Conservation (phyloP, 768 basidiomycete species). For the Phaffia tasmanica region DNA sequence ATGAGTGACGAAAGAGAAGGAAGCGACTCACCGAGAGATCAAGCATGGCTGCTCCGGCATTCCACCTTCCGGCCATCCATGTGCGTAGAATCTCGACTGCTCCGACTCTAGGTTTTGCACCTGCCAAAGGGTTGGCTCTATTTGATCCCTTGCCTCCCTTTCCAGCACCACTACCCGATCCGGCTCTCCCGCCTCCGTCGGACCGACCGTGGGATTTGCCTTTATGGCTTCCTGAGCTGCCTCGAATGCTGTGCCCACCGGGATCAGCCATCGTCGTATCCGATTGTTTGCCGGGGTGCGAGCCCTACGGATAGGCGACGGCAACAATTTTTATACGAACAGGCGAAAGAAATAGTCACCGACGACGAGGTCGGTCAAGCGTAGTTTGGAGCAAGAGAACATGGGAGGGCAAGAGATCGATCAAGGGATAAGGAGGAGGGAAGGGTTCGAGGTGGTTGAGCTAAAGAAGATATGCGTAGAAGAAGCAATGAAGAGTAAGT, state of each 20-base stretch:
- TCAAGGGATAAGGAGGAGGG: too few relatives aligned
- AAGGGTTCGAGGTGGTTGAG: too few relatives aligned
- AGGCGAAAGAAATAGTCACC: too few relatives aligned
- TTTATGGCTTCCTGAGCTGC: neutral
- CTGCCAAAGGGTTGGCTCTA: slow-evolving; percentile 17
- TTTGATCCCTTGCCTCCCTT: slow-evolving; percentile 3
- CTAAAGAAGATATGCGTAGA: slow-evolving; percentile 5
- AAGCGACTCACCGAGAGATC: slow-evolving; percentile 22
- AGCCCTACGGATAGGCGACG: neutral
- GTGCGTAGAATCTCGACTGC: slow-evolving; percentile 14
- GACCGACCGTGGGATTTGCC: slow-evolving; percentile 2
- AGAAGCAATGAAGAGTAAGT: slow-evolving; percentile 2
- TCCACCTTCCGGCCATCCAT: slow-evolving; percentile 15
- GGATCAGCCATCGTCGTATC: neutral
- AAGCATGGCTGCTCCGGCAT: slow-evolving; percentile 16
- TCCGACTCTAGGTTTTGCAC: slow-evolving; percentile 13
- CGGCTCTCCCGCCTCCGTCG: slow-evolving; percentile 1
- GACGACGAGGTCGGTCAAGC: too few relatives aligned
- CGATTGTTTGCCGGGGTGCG: neutral
- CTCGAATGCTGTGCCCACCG: neutral
- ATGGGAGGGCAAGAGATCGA: too few relatives aligned
- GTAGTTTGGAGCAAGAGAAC: too few relatives aligned
- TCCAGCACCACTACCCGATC: slow-evolving; percentile 5
- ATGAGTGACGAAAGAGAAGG: neutral
- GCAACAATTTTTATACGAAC: neutral